phyloP scores from a whole-genome alignment of 192 early-diverging fungal species.

The Jimgerdemannia flammicorona region DNA sequence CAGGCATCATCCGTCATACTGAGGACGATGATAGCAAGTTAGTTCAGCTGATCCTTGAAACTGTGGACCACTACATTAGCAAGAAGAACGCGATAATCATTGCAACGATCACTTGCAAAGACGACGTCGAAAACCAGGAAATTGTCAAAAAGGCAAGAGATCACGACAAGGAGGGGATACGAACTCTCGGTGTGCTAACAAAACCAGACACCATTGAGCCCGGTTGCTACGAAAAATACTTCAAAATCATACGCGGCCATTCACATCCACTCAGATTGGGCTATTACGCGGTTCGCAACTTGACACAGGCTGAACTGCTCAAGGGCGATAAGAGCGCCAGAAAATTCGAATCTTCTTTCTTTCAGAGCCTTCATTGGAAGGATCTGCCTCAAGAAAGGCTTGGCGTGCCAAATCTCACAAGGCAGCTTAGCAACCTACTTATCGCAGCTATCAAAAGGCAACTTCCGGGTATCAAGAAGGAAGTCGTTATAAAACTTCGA shows the following conservation, averaged over 20 bases:
- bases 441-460: not conserved
- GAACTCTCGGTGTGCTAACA: constrained; percentile 57
- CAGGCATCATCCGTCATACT: too few relatives aligned
- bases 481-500: not conserved
- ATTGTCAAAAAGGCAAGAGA: constrained; percentile 5
- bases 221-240: constrained; percentile 46
- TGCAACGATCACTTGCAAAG: too few relatives aligned
- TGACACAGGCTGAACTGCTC: constrained; percentile 8
- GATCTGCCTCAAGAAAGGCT: not conserved
- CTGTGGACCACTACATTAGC: too few relatives aligned
- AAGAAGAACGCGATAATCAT: too few relatives aligned
- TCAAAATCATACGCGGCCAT: constrained; percentile 46
- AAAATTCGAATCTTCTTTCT: not conserved
- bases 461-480: not conserved
- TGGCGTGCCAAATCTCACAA: not conserved
- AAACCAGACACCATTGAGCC: constrained; percentile 59
- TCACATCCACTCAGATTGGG: constrained; percentile 43
- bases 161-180: constrained; percentile 42
- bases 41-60: too few relatives aligned
- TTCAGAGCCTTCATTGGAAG: not conserved
- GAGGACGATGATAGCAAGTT: too few relatives aligned
- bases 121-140: too few relatives aligned
- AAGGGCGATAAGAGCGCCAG: not conserved
- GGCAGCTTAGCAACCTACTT: not conserved
- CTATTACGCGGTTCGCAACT: constrained; percentile 51